phyloP scores from a whole-genome alignment of 176 grass and related monocot genomes.

The Lolium multiflorum region DNA sequence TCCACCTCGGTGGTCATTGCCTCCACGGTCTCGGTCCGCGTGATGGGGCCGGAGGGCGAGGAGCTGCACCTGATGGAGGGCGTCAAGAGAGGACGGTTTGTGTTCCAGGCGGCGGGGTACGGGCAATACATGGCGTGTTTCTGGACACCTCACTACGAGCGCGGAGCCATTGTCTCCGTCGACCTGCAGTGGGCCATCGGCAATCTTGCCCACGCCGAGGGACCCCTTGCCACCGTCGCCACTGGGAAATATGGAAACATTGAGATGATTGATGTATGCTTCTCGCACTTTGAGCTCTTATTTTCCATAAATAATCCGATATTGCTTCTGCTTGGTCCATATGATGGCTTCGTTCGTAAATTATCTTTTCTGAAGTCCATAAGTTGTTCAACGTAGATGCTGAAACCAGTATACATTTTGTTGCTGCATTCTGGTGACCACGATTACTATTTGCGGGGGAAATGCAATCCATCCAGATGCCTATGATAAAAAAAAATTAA shows the following conservation, averaged over 20 bases:
- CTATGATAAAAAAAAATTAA: no score
- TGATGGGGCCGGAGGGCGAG: constrained; percentile 52
- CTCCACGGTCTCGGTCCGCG: constrained; percentile 43
- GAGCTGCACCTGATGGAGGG: constrained; percentile 42
- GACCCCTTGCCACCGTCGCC: background rate
- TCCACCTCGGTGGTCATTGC: background rate
- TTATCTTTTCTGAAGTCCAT: no score
- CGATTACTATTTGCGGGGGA: no score
- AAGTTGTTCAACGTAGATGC: no score
- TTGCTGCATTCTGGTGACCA: no score
- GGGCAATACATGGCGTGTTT: constrained; percentile 56
- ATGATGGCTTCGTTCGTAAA: background rate
- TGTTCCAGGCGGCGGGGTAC: constrained; percentile 39
- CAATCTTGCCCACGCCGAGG: constrained; percentile 17
- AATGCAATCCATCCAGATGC: no score
- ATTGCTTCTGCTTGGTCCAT: background rate
- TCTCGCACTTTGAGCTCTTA: background rate
- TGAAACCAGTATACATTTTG: no score
- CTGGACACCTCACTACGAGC: constrained; percentile 53
- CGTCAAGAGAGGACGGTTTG: constrained; percentile 52
- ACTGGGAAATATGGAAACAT: constrained; percentile 39
- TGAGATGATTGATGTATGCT: constrained; percentile 16
- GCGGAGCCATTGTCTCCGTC: constrained; percentile 44
- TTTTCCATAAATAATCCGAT: background rate
- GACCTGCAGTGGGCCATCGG: constrained; percentile 58